phyloP scores from a whole-genome alignment of 805 yeast species.

The Limtongia smithiae region DNA sequence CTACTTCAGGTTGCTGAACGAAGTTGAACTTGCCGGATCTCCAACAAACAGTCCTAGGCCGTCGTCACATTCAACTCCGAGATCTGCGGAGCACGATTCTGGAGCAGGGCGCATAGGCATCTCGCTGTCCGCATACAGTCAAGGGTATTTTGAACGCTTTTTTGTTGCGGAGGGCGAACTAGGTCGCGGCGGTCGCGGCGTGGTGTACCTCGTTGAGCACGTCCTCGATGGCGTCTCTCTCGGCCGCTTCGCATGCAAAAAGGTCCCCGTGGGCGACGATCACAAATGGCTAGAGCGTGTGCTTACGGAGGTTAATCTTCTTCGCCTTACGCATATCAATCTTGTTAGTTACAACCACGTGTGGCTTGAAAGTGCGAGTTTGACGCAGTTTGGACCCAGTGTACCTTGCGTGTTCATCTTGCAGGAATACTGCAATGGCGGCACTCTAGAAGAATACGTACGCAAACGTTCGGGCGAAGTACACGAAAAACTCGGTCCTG shows the following conservation, averaged over 20 bases:
- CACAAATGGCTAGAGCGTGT: slow-evolving; percentile 65
- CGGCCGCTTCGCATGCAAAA: slow-evolving; percentile 80
- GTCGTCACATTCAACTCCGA: too few species aligned
- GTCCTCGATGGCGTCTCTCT: slow-evolving; percentile 64
- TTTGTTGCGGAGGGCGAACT: slow-evolving; percentile 58
- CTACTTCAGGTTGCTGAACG: slow-evolving; percentile 22
- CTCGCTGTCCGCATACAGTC: slow-evolving; percentile 63
- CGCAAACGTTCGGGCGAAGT: slow-evolving; percentile 39
- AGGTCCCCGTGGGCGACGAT: slow-evolving; percentile 79
- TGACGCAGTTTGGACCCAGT: slow-evolving; percentile 52
- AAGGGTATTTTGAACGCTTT: slow-evolving; percentile 70
- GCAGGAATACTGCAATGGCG: slow-evolving; percentile 87
- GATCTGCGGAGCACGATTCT: too few species aligned
- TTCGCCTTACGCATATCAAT: slow-evolving; percentile 55
- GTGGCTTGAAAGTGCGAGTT: slow-evolving; percentile 71
- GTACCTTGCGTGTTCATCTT: slow-evolving; percentile 75
- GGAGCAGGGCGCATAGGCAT: slow-evolving; percentile 31
- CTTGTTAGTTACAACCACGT: slow-evolving; percentile 85
- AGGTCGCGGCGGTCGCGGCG: slow-evolving; percentile 83
- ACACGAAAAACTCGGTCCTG: slow-evolving; percentile 36
- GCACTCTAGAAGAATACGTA: slow-evolving; percentile 71
- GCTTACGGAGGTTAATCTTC: slow-evolving; percentile 70
- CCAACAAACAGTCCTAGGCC: too few species aligned
- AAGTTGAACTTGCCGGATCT: not conserved
- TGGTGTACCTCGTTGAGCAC: slow-evolving; percentile 81